Base-by-base conservation (phyloP, 495 filamentous ascomycete species). In the Cercophora scortea region DNA sequence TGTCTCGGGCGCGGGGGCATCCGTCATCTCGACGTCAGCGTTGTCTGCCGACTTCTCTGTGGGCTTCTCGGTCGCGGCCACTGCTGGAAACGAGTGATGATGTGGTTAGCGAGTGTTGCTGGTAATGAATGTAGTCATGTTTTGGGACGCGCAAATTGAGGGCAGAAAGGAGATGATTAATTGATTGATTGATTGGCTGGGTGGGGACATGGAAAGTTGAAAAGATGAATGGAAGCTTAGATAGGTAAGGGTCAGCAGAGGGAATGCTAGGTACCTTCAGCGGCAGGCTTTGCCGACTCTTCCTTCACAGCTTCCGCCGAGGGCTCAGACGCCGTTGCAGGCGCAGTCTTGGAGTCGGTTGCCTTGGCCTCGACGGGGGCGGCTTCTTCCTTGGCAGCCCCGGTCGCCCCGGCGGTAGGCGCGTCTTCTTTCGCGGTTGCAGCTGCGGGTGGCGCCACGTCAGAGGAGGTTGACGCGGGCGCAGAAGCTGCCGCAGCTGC, bases 11-110 rank as follows among this genome's bases (percentile, higher is more conserved):
- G 56, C 45, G 32, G 58, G 55, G 41, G 58, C 60, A 54, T 74
- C 68, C 7, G 61, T 60, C 62, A 66, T 69, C 47, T 71, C 70
- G 45, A 64, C 62, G 56, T 73, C 70, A 17, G 61, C 41, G n/a
- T 63, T 61, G 38, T 68, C 53, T 9, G 56, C 51, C 45, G 58
- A 17, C 45, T 65, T 60, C 35, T 61, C 60, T 41, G 59, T 13
- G 10, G 60, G 35, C 18, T 49, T 56, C 33, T 44, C 51, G 62
- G 44, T 34, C 25, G 25, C 36, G 36, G 9, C 36, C 42, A 42
- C 11, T 51, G 19, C 36, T 18, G 6, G 8, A 42, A n/a, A 47
- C 49, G 32, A 38, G 33, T 16, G 36, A 55, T 44, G 18, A 1
- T 13, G 10, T 45, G 33, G 55, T 66, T 47, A 66, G 63, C 56